phyloP scores from a whole-genome alignment of 768 basidiomycete species.

The Mycena indigotica region DNA sequence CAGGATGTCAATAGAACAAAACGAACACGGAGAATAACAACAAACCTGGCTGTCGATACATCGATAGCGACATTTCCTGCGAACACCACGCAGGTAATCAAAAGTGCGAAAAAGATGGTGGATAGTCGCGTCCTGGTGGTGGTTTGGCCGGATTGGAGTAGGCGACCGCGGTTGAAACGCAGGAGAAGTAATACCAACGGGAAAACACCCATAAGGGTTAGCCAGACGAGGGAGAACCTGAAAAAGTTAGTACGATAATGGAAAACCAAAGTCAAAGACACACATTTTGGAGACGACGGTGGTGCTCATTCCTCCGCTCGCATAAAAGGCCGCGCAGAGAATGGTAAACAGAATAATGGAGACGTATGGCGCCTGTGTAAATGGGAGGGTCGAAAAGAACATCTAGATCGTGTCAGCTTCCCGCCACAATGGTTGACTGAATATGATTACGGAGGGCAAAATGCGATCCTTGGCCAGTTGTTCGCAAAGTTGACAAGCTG shows the following conservation, averaged over 20 bases:
- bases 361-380: conserved; percentile 54
- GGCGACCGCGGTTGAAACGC: conserved; percentile 64
- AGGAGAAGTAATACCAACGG: conserved; percentile 61
- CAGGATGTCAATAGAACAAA: neutral
- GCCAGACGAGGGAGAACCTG: conserved; percentile 71
- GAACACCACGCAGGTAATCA: conserved; percentile 46
- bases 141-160: conserved; percentile 25
- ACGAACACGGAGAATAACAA: conserved; percentile 9
- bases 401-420: too few relatives aligned
- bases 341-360: conserved; percentile 51
- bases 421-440: neutral
- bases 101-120: conserved; percentile 44
- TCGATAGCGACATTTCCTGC: conserved; percentile 64
- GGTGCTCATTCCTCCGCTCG: conserved; percentile 55
- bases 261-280: conserved; percentile 5
- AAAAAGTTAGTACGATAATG: neutral
- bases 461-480: conserved; percentile 63
- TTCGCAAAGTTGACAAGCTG: conserved; percentile 60
- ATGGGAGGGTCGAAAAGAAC: conserved; percentile 51
- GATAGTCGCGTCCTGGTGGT: conserved; percentile 37
- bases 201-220: conserved; percentile 65
- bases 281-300: conserved; percentile 61
- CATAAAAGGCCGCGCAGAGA: conserved; percentile 58
- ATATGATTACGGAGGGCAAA: conserved; percentile 40
- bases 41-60: conserved; percentile 57